Conservation (phyloP, 1,139 yeast species). For the Hyphopichia fennica region DNA sequence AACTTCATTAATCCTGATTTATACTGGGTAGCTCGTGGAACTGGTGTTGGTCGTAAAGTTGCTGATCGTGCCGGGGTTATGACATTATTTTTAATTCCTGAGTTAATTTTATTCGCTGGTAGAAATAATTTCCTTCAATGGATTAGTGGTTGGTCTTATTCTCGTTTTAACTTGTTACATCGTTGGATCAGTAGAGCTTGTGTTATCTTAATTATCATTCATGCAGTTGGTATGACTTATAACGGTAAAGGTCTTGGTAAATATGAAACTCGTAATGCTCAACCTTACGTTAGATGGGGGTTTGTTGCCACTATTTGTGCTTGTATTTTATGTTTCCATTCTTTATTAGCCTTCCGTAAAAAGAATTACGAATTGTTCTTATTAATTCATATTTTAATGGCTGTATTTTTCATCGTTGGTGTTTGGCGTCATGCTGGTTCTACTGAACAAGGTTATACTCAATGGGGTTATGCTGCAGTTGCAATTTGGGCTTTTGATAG, state of each 20-base stretch:
- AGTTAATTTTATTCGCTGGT: conserved; percentile 57
- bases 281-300: conserved; percentile 55
- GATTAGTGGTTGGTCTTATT: conserved; percentile 65
- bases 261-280: conserved; percentile 33
- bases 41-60: conserved; percentile 52
- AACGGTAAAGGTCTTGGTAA: conserved; percentile 36
- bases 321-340: conserved; percentile 44
- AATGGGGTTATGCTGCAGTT: conserved; percentile 51
- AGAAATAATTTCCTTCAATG: conserved; percentile 66
- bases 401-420: conserved; percentile 54
- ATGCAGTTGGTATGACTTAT: conserved; percentile 49
- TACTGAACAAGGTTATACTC: conserved; percentile 40
- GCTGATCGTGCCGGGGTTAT: conserved; percentile 64
- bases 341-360: conserved; percentile 54
- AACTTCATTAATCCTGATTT: conserved; percentile 35
- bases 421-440: conserved; percentile 59
- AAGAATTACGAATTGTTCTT: conserved; percentile 65
- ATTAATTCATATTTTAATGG: conserved; percentile 57
- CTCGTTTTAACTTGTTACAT: conserved; percentile 63
- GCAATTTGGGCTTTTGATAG: conserved; percentile 70
- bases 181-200: conserved; percentile 61
- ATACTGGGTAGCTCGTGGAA: conserved; percentile 24
- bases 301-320: conserved; percentile 43
- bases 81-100: conserved; percentile 49
- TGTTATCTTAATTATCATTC: conserved; percentile 45